A percentile compares a stretch with the other conserved stretches of the same genome.
phyloP scores from a whole-genome alignment of 2,329 filamentous ascomycete genomes.

The Penicillium hordei region DNA sequence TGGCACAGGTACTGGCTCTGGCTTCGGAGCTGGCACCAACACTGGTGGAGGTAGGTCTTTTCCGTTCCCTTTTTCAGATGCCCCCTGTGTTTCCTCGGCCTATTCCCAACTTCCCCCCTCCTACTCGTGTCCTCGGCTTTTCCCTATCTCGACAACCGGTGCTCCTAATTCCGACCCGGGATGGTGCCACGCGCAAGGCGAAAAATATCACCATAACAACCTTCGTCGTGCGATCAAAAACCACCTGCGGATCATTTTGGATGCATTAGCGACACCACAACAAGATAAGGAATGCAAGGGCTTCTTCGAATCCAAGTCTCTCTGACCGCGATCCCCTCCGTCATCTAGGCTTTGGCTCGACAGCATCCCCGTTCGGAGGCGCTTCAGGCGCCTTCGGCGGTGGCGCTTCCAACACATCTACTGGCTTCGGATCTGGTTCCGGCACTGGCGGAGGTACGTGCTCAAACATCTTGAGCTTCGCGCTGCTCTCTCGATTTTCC shows the following conservation, averaged over 20 bases:
- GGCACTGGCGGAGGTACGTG: constrained; percentile 45
- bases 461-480: constrained; percentile 25
- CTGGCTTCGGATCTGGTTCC: constrained; percentile 35
- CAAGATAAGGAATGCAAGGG: constrained; percentile 33
- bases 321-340: constrained; percentile 41
- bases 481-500: constrained; percentile 20
- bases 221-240: constrained; percentile 16
- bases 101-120: constrained; percentile 8
- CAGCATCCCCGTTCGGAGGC: constrained; percentile 40
- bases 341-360: constrained; percentile 45
- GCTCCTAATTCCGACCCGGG: constrained; percentile 34
- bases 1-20: constrained; percentile 41
- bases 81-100: constrained; percentile 6
- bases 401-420: constrained; percentile 29
- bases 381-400: constrained; percentile 37
- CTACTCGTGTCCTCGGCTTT: constrained; percentile 14
- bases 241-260: constrained; percentile 24
- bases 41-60: constrained; percentile 40
- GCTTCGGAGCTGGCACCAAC: constrained; percentile 33
- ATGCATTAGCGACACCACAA: constrained; percentile 30
- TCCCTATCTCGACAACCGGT: constrained; percentile 23
- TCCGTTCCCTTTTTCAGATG: constrained; percentile 6
- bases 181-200: constrained; percentile 25
- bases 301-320: constrained; percentile 33
- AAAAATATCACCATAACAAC: constrained; percentile 11